A percentile compares a stretch with the other conserved stretches of the same genome.
These are phyloP conservation scores for Raffaelea arxii DNA, from an alignment of 2,329 filamentous ascomycete genomes.

Conservation along the genomic window DNA sequence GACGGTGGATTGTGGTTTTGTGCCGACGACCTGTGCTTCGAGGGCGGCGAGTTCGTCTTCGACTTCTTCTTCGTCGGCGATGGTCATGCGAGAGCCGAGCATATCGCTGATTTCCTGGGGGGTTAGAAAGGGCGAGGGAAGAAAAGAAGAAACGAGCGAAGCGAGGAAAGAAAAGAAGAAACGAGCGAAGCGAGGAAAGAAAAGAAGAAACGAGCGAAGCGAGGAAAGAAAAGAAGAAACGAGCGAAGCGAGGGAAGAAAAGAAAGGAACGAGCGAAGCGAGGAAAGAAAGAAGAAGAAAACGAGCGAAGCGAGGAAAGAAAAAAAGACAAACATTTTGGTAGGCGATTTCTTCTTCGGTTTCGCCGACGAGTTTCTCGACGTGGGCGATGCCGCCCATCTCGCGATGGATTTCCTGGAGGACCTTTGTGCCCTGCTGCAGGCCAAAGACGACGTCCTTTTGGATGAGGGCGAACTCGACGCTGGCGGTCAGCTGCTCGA, in stretches of 20 bases:
- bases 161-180: neutral
- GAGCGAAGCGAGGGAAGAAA: neutral
- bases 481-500: conserved; percentile 77
- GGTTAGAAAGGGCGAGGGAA: neutral
- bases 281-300: too few species aligned
- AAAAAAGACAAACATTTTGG: conserved; percentile 55
- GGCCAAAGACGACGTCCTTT: conserved; percentile 87
- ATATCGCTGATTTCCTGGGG: conserved; percentile 81
- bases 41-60: conserved; percentile 87
- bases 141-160: neutral
- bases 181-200: neutral
- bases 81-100: conserved; percentile 78
- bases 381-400: conserved; percentile 89
- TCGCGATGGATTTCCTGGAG: conserved; percentile 86
- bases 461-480: conserved; percentile 96
- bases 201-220: neutral
- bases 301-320: neutral
- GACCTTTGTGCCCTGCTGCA: conserved; percentile 85
- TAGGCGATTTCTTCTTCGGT: conserved; percentile 84
- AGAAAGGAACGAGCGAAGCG: too few species aligned
- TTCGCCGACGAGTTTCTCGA: conserved; percentile 93
- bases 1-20: conserved; percentile 6
- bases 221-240: neutral
- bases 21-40: conserved; percentile 45
- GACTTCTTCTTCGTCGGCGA: conserved; percentile 94